Evolutionary conservation across 164 flowering plant genomes (phyloP), one percentile per base, ranked within the genome.

Genomic region (Kingdonia uniflora): DNA sequence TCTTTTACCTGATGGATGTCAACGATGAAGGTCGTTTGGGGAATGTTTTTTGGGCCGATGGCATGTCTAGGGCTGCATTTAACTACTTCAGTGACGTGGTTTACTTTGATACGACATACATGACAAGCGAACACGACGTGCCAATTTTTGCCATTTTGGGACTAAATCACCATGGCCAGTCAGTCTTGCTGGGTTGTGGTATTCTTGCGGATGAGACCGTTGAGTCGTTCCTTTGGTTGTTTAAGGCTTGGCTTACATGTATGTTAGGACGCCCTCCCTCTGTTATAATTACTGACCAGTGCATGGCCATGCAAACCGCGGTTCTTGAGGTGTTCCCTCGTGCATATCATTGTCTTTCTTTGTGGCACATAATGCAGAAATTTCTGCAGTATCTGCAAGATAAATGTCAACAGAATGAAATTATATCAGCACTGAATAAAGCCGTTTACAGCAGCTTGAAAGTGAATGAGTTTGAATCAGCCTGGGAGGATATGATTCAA

Each of bases 41-140:
- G 57, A 83, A 80, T 70, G 78, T 79, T 0, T 81, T 82, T 56
- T 85, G 95, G 95, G 62, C 71, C 25, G 84, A 85, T 66, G 67
- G 80, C 47, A 58, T 75, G 67, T 73, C 84, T 29, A 82, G 90
- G 64, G 80, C 80, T 38, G 74, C 84, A 23, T 70, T 70, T 55
- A 39, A 57, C 52, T 72, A 79, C 59, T 85, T 85, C 39, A 65
- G 80, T 49, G 94, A 85, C 62, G 86, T 80, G 11, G 63, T 85
- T 60, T 49, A 63, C 19, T 56, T 85, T 65, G 94, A 85, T 60
- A 74, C 71, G 0, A 70, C 75, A 8, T 81, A 62, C 54, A 66
- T 85, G 65, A 62, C 79, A 14, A 64, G 66, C 55, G 71, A 72
- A 37, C 78, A 71, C 58, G 86, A 76, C 47, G 54, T 78, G 59